Percentiles rank a stretch among this genome's conserved stretches.
Evolutionary conservation across 768 basidiomycete species (phyloP).

Genomic region (Boletus bicolor): DNA sequence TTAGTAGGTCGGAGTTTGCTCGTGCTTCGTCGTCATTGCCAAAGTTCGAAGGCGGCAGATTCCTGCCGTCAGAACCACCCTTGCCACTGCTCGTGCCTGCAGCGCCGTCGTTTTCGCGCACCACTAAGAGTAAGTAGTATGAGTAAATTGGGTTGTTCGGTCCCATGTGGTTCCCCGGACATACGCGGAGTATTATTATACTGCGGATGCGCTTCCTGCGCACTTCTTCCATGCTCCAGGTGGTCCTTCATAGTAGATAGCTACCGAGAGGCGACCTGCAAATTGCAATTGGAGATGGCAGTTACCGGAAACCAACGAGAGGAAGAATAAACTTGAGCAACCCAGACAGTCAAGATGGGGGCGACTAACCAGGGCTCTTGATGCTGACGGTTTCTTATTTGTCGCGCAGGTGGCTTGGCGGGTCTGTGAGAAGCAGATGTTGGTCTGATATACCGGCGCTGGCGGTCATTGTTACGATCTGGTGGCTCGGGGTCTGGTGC

Average conservation of each 20-base stretch:
- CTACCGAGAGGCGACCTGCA: not conserved
- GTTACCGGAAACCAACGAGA: not conserved
- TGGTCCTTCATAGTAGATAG: not conserved
- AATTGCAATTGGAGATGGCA: not conserved
- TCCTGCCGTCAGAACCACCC: conserved; percentile 1
- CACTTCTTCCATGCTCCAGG: not conserved
- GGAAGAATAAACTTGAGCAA: not conserved
- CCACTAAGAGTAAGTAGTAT: not conserved
- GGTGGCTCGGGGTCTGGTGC: not conserved
- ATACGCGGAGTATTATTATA: conserved; percentile 14
- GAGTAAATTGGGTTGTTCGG: not conserved
- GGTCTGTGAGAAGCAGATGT: not conserved
- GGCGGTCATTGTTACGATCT: not conserved
- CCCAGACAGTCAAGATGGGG: not conserved
- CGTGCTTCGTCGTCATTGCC: conserved; percentile 8
- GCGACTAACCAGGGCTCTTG: conserved; percentile 8
- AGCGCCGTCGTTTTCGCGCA: not conserved
- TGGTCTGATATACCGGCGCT: not conserved
- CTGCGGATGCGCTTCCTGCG: conserved; percentile 2
- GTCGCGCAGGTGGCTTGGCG: not conserved
- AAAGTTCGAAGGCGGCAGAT: not conserved
- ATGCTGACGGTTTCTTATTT: not conserved
- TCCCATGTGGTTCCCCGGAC: not conserved
- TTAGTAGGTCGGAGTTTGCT: conserved; percentile 18
- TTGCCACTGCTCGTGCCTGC: conserved; percentile 5